A percentile compares a stretch with the other conserved stretches of the same genome.
Evolutionary conservation across 495 filamentous ascomycete genomes (phyloP).

Genomic region (Tetracladium marchalianum): DNA sequence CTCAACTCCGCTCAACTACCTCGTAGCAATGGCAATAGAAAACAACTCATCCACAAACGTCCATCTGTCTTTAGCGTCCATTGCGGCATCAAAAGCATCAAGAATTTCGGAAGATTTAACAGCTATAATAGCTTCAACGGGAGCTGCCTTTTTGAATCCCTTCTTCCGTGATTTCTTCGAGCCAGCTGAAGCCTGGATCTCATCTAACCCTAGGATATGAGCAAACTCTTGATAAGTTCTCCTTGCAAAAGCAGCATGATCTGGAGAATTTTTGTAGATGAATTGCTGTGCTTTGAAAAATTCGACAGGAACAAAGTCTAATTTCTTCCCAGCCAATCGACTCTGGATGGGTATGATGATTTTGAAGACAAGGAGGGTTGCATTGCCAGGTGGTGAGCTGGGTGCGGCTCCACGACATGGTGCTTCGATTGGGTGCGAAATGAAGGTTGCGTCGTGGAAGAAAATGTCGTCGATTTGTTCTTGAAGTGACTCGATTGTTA

Average conservation of each 20-base stretch:
- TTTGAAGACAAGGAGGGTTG: constrained; percentile 31
- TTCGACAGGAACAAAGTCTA: constrained; percentile 34
- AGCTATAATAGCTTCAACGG: no score
- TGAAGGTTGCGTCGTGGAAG: constrained; percentile 33
- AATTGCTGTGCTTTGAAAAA: constrained; percentile 42
- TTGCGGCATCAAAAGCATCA: no score
- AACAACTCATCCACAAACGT: no score
- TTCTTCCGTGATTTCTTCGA: no score
- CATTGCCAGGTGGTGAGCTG: constrained; percentile 19
- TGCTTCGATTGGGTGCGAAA: constrained; percentile 26
- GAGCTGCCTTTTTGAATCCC: no score
- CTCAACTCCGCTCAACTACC: no score
- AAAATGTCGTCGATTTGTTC: constrained; percentile 28
- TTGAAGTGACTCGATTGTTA: constrained; percentile 28
- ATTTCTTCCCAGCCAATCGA: constrained; percentile 22
- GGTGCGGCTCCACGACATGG: constrained; percentile 25
- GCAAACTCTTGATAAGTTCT: constrained; percentile 35
- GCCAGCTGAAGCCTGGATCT: no score
- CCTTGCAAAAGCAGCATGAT: constrained; percentile 32
- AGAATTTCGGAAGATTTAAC: no score
- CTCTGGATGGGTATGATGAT: constrained; percentile 35
- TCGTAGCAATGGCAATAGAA: no score
- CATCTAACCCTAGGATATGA: constrained; percentile 18
- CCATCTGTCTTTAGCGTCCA: no score
- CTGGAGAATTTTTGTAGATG: constrained; percentile 30